Conservation (phyloP, 331 rosid species). For the Cydonia oblonga region DNA sequence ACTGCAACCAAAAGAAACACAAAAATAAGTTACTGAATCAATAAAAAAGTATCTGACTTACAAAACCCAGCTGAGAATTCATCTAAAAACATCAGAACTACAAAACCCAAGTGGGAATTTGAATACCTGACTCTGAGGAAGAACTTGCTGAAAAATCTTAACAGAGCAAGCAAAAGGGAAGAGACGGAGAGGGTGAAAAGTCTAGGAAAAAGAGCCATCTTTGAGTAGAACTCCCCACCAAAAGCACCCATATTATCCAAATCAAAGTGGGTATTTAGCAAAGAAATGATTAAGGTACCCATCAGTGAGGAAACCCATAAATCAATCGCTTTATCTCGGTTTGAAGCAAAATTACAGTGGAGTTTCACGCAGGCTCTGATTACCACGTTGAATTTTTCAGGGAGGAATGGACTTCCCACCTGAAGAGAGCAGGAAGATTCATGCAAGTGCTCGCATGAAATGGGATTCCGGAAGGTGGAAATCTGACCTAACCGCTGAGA, state of each 20-base stretch:
- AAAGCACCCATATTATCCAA: constrained; percentile 26
- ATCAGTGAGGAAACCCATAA: constrained; percentile 6
- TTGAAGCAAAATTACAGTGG: constrained; percentile 47
- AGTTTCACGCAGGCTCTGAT: constrained; percentile 40
- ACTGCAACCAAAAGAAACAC: constrained; percentile 22
- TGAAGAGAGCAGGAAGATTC: constrained; percentile 1
- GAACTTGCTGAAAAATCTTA: constrained; percentile 27
- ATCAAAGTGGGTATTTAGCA: constrained; percentile 15
- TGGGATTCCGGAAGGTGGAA: constrained; percentile 41
- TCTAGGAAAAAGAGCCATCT: constrained; percentile 19
- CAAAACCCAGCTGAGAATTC: background rate
- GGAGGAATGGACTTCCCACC: constrained; percentile 44
- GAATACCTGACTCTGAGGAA: constrained; percentile 35
- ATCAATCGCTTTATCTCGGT: constrained; percentile 25
- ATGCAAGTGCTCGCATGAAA: constrained; percentile 21
- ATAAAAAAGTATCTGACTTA: background rate
- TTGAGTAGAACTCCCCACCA: constrained; percentile 17
- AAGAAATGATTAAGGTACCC: background rate
- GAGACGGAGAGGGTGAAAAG: constrained; percentile 36
- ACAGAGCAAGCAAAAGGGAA: constrained; percentile 33
- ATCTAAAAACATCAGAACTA: background rate
- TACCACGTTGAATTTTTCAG: constrained; percentile 30
- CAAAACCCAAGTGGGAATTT: background rate
- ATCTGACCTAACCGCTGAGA: constrained; percentile 44
- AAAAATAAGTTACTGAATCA: background rate